Evolutionary conservation across 768 basidiomycete genomes (phyloP), one percentile per base, ranked within the genome.

Genomic region (Trametes sanguinea): DNA sequence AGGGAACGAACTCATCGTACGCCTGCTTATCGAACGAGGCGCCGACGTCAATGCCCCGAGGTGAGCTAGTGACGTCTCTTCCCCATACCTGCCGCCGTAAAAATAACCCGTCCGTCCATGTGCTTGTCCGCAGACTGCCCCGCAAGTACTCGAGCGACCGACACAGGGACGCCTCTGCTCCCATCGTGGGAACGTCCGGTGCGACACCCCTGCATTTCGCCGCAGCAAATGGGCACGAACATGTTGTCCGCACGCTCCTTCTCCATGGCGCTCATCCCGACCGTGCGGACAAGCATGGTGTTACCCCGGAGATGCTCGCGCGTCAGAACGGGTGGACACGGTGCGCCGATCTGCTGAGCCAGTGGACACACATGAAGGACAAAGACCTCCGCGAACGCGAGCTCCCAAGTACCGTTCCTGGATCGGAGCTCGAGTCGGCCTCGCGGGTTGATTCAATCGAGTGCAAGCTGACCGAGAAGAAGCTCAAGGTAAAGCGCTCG

Each of bases 1-100:
- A 27, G 97, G 97, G 2, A 92, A 86, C 71, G 92, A 90, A 58
- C 83, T 87, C 60, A 91, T 98, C 46, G 94, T 98, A 43, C 84
- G 86, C 69, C 81, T 95, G 65, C 78, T 99, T 48, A 90, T 99
- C 69, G 93, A 97, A 63, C 80, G 87, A 60, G 96, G 97, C 22
- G 97, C 97, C n/a, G 97, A 99, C 72, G 96, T 98, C 33, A 98
- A 98, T 75, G 95, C 95, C 4, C 89, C 94, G 55, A 86, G 95
- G 91, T 92, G 55, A 62, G 83, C 73, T 52, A 43, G 55, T 14
- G 48, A 57, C 58, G 17, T 62, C 51, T 50, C 51, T 33, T n/a
- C 51, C 30, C 35, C 11, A n/a, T 48, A 10, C 9, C 57, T 6
- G 33, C 30, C 43, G 56, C 5, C 43, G 60, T 56, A 47, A 51